These are phyloP conservation scores for Candida morakotiae DNA, from an alignment of 805 yeast species.

Conservation along the genomic window DNA sequence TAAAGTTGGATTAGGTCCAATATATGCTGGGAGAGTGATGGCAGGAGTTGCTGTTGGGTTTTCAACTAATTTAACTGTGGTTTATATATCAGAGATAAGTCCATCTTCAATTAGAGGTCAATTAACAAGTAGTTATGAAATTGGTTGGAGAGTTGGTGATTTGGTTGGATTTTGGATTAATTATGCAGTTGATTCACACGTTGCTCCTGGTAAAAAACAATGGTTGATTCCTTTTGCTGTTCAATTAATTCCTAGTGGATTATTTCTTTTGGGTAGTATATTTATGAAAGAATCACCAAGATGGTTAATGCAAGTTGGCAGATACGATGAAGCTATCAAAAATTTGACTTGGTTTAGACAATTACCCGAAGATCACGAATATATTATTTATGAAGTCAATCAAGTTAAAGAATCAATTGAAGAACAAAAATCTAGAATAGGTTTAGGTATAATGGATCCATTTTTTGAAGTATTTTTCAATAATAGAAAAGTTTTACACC, in stretches of 20 bases:
- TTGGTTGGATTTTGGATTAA: slow-evolving; percentile 50
- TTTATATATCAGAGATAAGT: slow-evolving; percentile 50
- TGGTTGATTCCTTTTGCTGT: slow-evolving; percentile 53
- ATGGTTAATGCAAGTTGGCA: slow-evolving; percentile 44
- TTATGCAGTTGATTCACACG: slow-evolving; percentile 41
- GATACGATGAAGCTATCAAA: slow-evolving; percentile 35
- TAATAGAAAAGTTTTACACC: slow-evolving; percentile 40
- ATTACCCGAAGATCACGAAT: slow-evolving; percentile 45
- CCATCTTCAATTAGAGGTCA: slow-evolving; percentile 49
- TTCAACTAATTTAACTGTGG: slow-evolving; percentile 53
- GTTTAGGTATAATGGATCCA: slow-evolving; percentile 27
- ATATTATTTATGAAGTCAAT: slow-evolving; percentile 45
- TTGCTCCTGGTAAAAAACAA: slow-evolving; percentile 21
- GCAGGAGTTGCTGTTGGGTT: slow-evolving; percentile 58
- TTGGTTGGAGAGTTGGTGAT: slow-evolving; percentile 53
- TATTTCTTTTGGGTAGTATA: slow-evolving; percentile 37
- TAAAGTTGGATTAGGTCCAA: slow-evolving; percentile 28
- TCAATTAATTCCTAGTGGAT: slow-evolving; percentile 47
- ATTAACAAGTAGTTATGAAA: slow-evolving; percentile 25
- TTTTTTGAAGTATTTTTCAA: slow-evolving; percentile 24
- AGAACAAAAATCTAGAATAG: slow-evolving; percentile 26
- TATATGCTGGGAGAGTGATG: slow-evolving; percentile 52
- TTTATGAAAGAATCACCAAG: slow-evolving; percentile 49
- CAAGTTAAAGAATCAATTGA: slow-evolving; percentile 47
- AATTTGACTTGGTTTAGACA: slow-evolving; percentile 41